phyloP scores from a whole-genome alignment of 805 yeast species.

The Candida broadrunensis region DNA sequence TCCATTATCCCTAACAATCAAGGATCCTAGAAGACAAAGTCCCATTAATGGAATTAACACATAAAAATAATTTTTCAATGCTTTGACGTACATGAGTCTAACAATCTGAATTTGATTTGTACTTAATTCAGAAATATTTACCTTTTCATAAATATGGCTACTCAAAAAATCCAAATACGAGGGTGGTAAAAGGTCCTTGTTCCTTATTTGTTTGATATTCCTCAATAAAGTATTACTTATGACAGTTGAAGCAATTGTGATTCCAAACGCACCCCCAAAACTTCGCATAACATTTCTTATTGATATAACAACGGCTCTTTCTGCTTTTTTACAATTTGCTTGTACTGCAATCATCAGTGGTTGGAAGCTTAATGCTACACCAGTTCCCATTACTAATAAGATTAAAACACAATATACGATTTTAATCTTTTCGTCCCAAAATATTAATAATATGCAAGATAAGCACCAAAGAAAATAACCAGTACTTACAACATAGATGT shows the following conservation, averaged over 20 bases:
- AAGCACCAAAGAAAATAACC: conserved; percentile 31
- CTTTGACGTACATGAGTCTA: conserved; percentile 24
- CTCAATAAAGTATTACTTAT: conserved; percentile 30
- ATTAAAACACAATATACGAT: conserved; percentile 25
- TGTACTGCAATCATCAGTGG: conserved; percentile 34
- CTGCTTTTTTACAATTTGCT: conserved; percentile 47
- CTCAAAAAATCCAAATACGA: conserved; percentile 20
- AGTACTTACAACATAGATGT: conserved; percentile 23
- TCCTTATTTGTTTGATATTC: conserved; percentile 10
- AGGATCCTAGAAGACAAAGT: conserved; percentile 24
- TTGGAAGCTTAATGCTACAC: conserved; percentile 37
- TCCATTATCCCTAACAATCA: conserved; percentile 32
- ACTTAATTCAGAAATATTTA: conserved; percentile 15
- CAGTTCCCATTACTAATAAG: conserved; percentile 29
- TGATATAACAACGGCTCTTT: conserved; percentile 59
- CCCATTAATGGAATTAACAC: conserved; percentile 32
- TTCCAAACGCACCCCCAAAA: conserved; percentile 59
- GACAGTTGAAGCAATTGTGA: conserved; percentile 45
- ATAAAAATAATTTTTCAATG: conserved; percentile 31
- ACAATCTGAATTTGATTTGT: conserved; percentile 18
- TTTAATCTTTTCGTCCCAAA: conserved; percentile 21
- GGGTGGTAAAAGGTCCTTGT: conserved; percentile 3
- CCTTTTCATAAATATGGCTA: conserved; percentile 19
- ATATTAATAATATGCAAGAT: conserved; percentile 40
- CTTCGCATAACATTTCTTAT: conserved; percentile 55